Base-by-base conservation (phyloP, 179 eudicot genomes). In the Dionaea muscipula region DNA sequence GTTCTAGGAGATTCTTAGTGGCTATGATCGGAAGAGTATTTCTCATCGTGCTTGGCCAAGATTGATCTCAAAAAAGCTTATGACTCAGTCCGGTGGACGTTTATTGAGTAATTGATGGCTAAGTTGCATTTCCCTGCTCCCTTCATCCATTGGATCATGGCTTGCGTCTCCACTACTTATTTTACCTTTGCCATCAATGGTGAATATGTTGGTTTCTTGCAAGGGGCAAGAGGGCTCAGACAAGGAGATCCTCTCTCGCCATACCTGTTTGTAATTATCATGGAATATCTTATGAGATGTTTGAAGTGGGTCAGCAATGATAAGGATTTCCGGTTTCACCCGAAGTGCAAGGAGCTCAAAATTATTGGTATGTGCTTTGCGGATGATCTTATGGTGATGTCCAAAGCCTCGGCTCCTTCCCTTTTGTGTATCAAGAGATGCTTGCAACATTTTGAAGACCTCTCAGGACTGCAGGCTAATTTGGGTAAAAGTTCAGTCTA, bases 171-270 rank as follows among this genome's bases (percentile, higher is more conserved):
- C 10, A 15, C 26, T 11, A 3, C 40, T 57, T 22, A 15, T 0
- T 57, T 43, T 31, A 3, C 12, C 9, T 4, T 44, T 0, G 2
- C 20, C 0, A 3, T 45, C n/a, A 44, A 57, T 44, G 28, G 41
- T 7, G 27, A 12, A 0, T 0, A 7, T 0, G 13, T 3, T 0
- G 15, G 16, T 1, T 4, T 4, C 9, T 57, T 44, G 8, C 7
- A 20, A 12, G 41, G n/a, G 7, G 8, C 10, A 14, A 11, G 24
- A 3, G 59, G 59, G 10, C 21, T 38, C 18, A 37, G 59, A 8
- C 35, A 55, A 16, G 47, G 59, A 2, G 59, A 55, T 17, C 33
- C 26, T 7, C 18, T 37, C 1, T 55, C 59, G 20, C 2, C 46
- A 6, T 16, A 41, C 0, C 12, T 41, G 6, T 41, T 24, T 39